Conservation (phyloP, 2,329 filamentous ascomycete genomes). For the Cordyceps cicadae region DNA sequence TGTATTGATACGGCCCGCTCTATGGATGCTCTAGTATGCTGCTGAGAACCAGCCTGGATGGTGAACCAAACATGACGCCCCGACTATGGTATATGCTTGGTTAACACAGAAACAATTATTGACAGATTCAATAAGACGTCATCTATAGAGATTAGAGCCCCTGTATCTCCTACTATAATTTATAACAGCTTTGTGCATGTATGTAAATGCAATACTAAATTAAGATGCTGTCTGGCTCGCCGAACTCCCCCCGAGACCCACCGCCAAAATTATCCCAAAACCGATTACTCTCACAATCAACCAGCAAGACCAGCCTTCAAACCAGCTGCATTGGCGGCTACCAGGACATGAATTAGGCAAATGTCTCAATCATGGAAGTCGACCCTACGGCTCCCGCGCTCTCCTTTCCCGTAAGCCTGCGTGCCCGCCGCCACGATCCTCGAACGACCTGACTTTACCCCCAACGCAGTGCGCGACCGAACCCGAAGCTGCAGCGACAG, state of each 20-base stretch:
- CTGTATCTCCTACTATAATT: too few species aligned
- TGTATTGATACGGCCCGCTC: too few species aligned
- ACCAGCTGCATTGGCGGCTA: slow-evolving; percentile 2
- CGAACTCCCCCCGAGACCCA: not conserved
- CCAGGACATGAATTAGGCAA: slow-evolving; percentile 21
- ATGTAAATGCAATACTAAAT: too few species aligned
- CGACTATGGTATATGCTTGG: too few species aligned
- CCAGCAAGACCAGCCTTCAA: not conserved
- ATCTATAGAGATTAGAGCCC: too few species aligned
- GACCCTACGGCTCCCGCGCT: slow-evolving; percentile 67
- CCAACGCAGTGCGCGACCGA: slow-evolving; percentile 40
- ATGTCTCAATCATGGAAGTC: slow-evolving; percentile 60
- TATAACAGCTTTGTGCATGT: too few species aligned
- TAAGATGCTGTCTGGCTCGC: not conserved
- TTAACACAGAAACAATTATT: too few species aligned
- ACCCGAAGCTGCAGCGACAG: slow-evolving; percentile 38
- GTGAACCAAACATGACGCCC: too few species aligned
- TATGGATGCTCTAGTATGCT: not conserved
- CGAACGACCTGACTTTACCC: slow-evolving; percentile 3
- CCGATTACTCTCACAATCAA: not conserved
- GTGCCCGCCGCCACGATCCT: not conserved
- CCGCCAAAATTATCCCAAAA: not conserved
- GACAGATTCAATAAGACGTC: too few species aligned
- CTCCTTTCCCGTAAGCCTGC: slow-evolving; percentile 59
- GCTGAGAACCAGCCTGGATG: not conserved